Evolutionary conservation across 129 eudicot species (phyloP).

Genomic region (Ambrosia trifida): DNA sequence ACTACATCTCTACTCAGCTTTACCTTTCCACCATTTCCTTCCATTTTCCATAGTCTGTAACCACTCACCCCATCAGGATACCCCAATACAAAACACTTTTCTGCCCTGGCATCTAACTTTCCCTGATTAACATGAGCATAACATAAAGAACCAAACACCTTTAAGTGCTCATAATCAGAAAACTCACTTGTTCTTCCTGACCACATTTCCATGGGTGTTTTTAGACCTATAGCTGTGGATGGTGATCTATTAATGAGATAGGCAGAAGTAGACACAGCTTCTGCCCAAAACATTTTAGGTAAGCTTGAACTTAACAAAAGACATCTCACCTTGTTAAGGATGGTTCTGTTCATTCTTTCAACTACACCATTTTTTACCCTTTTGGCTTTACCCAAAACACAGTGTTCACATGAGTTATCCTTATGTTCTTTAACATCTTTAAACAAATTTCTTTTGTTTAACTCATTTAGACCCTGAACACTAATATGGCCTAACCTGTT

Average conservation of each 20-base stretch:
- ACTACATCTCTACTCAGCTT: background rate
- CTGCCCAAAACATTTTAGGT: background rate
- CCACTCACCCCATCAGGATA: background rate
- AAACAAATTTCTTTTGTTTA: no score
- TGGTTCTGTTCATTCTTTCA: background rate
- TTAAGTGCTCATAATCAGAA: background rate
- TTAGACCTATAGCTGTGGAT: background rate
- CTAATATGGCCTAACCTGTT: background rate
- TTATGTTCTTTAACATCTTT: no score
- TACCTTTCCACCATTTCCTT: background rate
- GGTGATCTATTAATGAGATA: background rate
- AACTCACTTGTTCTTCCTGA: background rate
- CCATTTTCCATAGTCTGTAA: background rate
- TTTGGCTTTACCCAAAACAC: background rate
- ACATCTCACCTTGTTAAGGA: background rate
- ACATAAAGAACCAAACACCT: background rate
- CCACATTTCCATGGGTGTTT: background rate
- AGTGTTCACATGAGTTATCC: background rate
- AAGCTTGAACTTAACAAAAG: background rate
- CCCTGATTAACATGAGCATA: background rate
- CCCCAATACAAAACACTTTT: background rate
- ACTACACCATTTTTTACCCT: background rate
- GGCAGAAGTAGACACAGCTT: background rate
- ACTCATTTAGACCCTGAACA: background rate
- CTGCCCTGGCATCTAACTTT: background rate